Base-by-base conservation (phyloP, 345 rosid species). In the Hibiscus syriacus region DNA sequence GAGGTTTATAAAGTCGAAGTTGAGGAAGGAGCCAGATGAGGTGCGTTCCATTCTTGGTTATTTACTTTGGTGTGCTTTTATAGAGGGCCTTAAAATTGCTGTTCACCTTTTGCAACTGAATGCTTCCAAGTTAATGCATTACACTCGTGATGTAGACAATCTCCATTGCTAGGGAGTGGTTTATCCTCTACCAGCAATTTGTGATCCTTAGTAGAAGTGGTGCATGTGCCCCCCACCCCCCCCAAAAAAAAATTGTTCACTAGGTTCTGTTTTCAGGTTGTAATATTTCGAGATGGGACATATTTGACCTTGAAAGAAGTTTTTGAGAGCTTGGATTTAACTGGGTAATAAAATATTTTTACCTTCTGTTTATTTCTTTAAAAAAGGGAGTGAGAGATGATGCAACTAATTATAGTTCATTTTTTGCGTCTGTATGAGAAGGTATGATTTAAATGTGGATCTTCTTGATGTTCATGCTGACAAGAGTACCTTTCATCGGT, bases 391-490 rank as follows among this genome's bases (percentile, higher is more conserved):
- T 17, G 32, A 63, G 52, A 23, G 20, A 63, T 43, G 26, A 25
- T 63, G 59, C 32, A 6, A 22, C 70, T 52, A 13, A 32, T 53
- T 32, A 14, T 20, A 19, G 22, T 49, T 70, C 56, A 29, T 46
- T 64, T 34, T 39, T 55, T 54, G 0, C 26, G 27, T 63, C 72
- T 75, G 6, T 38, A 65, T 65, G 69, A 55, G 50, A 83, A 95
- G 99, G 82, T 81, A 92, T 82, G 98, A 95, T 76, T 75, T 95
- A 72, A 95, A 92, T 74, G 98, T 95, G 73, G 98, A 92, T 74
- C 98, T 95, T 74, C 79, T 95, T 83, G 99, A 95, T 80, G 99
- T 95, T 76, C 99, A 95, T 55, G 99, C 98, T 34, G 98, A 92
- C 87, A 95, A 95, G 81, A 95, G 98, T 81, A 95, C 99, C 19